Conservation (phyloP, 495 filamentous ascomycete species). For the Neurospora hispaniola region DNA sequence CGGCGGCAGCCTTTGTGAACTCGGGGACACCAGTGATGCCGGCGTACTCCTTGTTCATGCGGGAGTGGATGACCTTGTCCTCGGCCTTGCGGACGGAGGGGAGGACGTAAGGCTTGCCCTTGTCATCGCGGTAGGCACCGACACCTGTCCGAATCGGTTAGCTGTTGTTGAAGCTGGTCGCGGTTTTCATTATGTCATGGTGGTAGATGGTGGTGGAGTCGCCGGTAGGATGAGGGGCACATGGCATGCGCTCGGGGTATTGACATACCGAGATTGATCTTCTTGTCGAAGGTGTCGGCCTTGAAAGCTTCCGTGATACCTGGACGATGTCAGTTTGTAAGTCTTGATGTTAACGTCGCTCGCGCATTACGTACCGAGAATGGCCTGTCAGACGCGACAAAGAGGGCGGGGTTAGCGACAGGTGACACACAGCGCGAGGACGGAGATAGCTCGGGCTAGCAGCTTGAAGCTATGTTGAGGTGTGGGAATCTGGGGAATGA, state of each 20-base stretch:
- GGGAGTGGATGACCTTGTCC: constrained; percentile 65
- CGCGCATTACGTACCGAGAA: constrained; percentile 49
- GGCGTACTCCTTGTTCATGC: constrained; percentile 93
- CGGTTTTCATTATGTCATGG: not conserved
- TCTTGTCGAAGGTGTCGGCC: constrained; percentile 78
- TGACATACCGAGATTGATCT: constrained; percentile 87
- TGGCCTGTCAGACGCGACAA: constrained; percentile 43
- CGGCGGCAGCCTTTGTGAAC: constrained; percentile 84
- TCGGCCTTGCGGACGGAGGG: constrained; percentile 87
- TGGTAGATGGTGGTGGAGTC: not conserved
- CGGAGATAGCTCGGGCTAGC: not conserved
- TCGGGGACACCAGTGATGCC: constrained; percentile 90
- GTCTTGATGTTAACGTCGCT: not conserved
- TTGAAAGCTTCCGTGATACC: constrained; percentile 99
- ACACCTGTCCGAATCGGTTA: constrained; percentile 40
- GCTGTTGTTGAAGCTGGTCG: not conserved
- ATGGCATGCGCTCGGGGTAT: constrained; percentile 9
- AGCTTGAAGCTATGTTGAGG: not conserved
- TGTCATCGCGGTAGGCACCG: constrained; percentile 82
- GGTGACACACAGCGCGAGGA: not conserved
- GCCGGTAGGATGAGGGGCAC: not conserved
- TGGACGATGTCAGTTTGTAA: constrained; percentile 16
- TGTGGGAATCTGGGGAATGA: constrained; percentile 18
- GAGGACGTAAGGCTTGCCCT: constrained; percentile 94
- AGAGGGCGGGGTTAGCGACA: constrained; percentile 12